Base-by-base conservation (phyloP, 2,329 filamentous ascomycete species). In the Lachnellula arida region DNA sequence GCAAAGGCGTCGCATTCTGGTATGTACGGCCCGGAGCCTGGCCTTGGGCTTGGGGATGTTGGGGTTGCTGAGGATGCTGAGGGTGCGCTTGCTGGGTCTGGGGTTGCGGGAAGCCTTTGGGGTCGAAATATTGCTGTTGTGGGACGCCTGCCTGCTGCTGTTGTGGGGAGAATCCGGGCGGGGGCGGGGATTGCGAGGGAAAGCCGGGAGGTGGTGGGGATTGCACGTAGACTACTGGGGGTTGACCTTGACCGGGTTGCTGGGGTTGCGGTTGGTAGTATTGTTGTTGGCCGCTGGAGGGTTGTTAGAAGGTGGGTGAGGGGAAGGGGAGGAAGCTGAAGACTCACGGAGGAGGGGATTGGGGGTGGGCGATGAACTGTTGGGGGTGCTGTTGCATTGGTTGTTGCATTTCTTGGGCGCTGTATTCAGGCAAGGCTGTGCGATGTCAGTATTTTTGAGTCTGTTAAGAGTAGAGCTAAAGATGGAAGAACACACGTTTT, bases 1-100 rank as follows among this genome's bases (percentile, higher is more conserved):
- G 42, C 7, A 63, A 49, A 9, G 59, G 60, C 11, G 56, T 61
- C 12, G 48, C 60, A 37, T 53, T 61, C 40, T 53, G 46, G 47
- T 57, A 62, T 39, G 39, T 44, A 15, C 53, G 39, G 32, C 28
- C 39, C 52, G 35, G 28, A 22, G 15, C 23, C 46, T 11, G 46
- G 15, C 32, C 37, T n/a, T 15, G 19, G 32, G 12, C 32, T 14
- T 50, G 32, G 12, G 35, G n/a, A 28, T 22, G 34, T 25, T 39
- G 43, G 9, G 11, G 9, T 4, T 37, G 23, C 28, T 32, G 22
- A 28, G 22, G 46, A 2, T 48, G 46, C 4, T 34, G 52, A 15
- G 44, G 52, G 15, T 49, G 44, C n/a, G 14, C 25, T 40, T 25
- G 47, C 17, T 54, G 52, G 23, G 37, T 25, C 35, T 51, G 37